Percentiles rank a stretch among this genome's conserved stretches.
phyloP scores from a whole-genome alignment of 164 flowering plant species.

The Dillenia turbinata region DNA sequence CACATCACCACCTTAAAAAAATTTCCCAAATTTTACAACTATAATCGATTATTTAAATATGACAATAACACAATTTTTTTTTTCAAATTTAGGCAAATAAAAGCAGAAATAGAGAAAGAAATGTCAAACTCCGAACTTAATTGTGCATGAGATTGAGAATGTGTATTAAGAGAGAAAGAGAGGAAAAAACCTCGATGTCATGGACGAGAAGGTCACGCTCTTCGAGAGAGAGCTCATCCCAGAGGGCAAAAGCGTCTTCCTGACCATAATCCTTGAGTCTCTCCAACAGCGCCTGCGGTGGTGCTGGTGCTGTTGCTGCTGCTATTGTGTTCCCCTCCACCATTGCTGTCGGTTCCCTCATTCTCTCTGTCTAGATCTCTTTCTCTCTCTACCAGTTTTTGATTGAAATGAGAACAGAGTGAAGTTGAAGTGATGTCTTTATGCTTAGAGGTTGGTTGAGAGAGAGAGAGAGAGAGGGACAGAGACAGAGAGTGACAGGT shows the following conservation, averaged over 20 bases:
- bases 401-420: no score
- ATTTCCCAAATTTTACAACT: neutral
- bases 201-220: slow-evolving; percentile 73
- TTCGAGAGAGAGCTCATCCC: slow-evolving; percentile 89
- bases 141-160: neutral
- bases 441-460: no score
- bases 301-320: slow-evolving; percentile 35
- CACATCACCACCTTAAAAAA: neutral
- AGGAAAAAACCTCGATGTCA: slow-evolving; percentile 63
- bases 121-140: neutral
- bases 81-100: neutral
- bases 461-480: no score
- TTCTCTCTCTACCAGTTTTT: no score
- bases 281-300: slow-evolving; percentile 78
- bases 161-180: neutral
- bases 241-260: slow-evolving; percentile 81
- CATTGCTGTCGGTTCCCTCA: slow-evolving; percentile 14
- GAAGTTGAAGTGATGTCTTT: no score
- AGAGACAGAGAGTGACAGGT: no score
- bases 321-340: neutral
- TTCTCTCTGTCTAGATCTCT: slow-evolving; percentile 10
- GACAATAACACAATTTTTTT: neutral
- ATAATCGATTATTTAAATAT: neutral
- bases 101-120: neutral
- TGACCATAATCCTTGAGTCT: slow-evolving; percentile 94